Evolutionary conservation across 768 basidiomycete genomes (phyloP), one percentile per base, ranked within the genome.

Genomic region (Lenzites betulinus): DNA sequence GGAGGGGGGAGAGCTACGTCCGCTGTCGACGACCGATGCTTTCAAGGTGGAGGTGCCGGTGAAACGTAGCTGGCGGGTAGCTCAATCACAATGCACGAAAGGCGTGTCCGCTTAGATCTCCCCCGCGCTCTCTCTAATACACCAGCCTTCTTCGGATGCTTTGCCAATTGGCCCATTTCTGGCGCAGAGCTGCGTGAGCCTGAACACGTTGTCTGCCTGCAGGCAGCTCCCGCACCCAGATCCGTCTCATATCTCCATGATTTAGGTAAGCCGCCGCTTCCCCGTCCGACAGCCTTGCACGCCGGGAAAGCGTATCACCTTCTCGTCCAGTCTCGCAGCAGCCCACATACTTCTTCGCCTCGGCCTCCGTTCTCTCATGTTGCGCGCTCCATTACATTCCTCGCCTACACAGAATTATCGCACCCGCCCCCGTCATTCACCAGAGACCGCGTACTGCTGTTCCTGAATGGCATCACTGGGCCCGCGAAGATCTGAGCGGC

Each of bases 191-290:
- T 63, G 59, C 64, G 54, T 51, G 64, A 61, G 60, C 66, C 63
- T 62, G 64, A 62, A 66, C 70, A 71, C 70, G 70, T 69, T 69
- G 60, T 58, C 64, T 68, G 70, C 70, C 70, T 71, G 70, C 70
- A 71, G 70, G 70, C 70, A 69, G 54, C 52, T 51, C 30, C 52
- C 64, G 39, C 60, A 22, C 41, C 58, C 64, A 68, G 62, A 69
- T 69, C 69, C 64, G 62, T 65, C 46, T 55, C 62, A 60, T 62
- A 61, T 66, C 59, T 66, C 49, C 64, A 64, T 62, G 62, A 60
- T 65, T 70, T 70, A 70, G 63, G 67, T 70, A 70, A 70, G 59
- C 60, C 51, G 33, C 61, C 49, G 50, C 55, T 58, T 66, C 52
- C 60, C 61, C 56, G 63, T 64, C 59, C 66, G 51, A 63, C 60